Conservation (phyloP, 129 eudicot genomes). For the Glebionis coronaria region DNA sequence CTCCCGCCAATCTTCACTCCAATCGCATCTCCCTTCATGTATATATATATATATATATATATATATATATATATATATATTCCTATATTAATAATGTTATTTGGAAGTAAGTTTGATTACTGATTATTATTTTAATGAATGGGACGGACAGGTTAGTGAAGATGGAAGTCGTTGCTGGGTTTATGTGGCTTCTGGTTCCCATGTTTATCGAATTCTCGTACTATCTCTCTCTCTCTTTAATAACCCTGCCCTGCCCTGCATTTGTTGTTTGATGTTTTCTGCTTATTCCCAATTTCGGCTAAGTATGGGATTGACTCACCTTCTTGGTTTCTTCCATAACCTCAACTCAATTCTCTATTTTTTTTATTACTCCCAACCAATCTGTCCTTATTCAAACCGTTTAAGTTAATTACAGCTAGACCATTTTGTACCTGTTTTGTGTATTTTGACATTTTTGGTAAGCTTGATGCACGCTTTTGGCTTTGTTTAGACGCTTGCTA, state of each 20-base stretch:
- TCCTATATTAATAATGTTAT: not conserved
- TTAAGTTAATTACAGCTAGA: not conserved
- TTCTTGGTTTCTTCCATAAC: too few species aligned
- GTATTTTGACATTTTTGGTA: not conserved
- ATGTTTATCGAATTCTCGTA: constrained; percentile 51
- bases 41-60: too few species aligned
- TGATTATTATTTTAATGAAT: not conserved
- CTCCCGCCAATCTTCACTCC: constrained; percentile 71
- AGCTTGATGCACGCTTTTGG: not conserved
- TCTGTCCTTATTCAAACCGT: too few species aligned
- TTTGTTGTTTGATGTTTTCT: not conserved
- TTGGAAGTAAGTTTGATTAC: not conserved
- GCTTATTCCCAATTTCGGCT: not conserved
- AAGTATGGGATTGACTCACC: too few species aligned
- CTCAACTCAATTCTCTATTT: too few species aligned
- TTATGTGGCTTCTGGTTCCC: constrained; percentile 49
- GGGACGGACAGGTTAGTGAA: constrained; percentile 6
- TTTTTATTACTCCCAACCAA: too few species aligned
- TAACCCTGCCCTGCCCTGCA: too few species aligned
- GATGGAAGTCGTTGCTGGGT: constrained; percentile 13
- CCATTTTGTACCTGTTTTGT: not conserved
- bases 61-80: too few species aligned
- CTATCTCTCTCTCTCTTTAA: not conserved
- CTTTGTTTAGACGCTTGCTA: not conserved
- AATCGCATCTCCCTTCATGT: constrained; percentile 83